Base-by-base conservation (phyloP, 176 grass and related monocot genomes). In the Secale cereale region DNA sequence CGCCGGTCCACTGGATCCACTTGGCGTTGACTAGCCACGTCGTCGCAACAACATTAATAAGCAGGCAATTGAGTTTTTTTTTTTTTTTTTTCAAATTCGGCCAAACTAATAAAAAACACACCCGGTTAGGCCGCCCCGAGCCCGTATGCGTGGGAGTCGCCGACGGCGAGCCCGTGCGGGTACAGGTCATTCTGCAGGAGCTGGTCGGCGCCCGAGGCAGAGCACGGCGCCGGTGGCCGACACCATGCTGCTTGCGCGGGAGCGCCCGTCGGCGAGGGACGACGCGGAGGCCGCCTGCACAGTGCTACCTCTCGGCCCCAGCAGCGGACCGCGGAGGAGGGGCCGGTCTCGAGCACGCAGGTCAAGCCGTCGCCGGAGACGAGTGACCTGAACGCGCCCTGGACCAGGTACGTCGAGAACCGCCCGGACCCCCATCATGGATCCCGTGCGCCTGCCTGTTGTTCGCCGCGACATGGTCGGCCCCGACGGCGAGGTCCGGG, bases 101-200 rank as follows among this genome's bases (percentile, higher is more conserved):
- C 36, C 8, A 39, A 39, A 39, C 36, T 9, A 1, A 9, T 9
- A 39, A 39, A 39, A 39, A 39, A 9, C 8, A 2, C 36, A 39
- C 36, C 36, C 9, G 8, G 36, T 39, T n/a, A n/a, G n/a, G n/a
- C n/a, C n/a, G n/a, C n/a, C n/a, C n/a, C n/a, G n/a, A n/a, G n/a
- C n/a, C 87, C 96, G 62, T 91, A 98, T 5, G 91, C 87, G 86
- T 98, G 91, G 9, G 73, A 39, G 7, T 76, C 91, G 6, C 93
- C 93, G 19, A 98, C 84, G 27, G 93, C 93, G 0, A 95, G 86
- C 1, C 91, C 89, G 33, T 46, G 67, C 29, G 25, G 81, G 85
- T 11, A 78, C 28, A 91, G 90, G 35, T 74, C 80, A 10, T 7
- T 65, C 28, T 16, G 89, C 11, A 78, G 80, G 17, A 57, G 14